Evolutionary conservation across 352 stramenopile species (phyloP), one percentile per base, ranked within the genome.

Genomic region (Saprolegnia diclina): DNA sequence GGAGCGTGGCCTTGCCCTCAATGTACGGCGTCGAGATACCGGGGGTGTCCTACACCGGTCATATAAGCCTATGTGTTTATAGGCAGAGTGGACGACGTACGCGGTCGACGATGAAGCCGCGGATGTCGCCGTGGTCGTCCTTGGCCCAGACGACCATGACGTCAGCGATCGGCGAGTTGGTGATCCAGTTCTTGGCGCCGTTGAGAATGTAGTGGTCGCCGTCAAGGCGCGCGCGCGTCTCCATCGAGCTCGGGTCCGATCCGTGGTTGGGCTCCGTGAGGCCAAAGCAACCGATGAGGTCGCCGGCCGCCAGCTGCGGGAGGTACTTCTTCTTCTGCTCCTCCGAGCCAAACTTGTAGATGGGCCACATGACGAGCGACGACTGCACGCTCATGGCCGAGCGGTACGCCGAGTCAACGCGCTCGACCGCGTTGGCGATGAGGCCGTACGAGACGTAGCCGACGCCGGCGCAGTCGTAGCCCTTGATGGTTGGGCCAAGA

Each of bases 201-300:
- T 98, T 98, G 22, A 99, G 77, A n/a, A 98, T 81, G 81, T 97
- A 98, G 85, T 93, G 83, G 81, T 94, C 75, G 71, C 90, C 74
- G 62, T 90, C 77, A 11, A 97, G 84, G 62, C 77, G 82, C 9
- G 94, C 92, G 48, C 88, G 85, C 0, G 96, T 98, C 79, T 98
- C 94, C 97, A 99, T 99, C 62, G 83, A 94, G 68, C 80, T 82
- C 53, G 97, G 96, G 79, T 99, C 97, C 6, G 87, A 98, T 64
- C 97, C 97, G 85, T 98, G 95, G 80, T 99, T 98, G 13, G 97
- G 97, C 76, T 99, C 97, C 19, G 97, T 99, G 72, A 99, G 79
- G 19, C 97, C 97, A 76, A 99, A 99, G 77, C 96, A 99, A 42
- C 96, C 96, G 67, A 99, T 96, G 35, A 99, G 73, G 65, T 98